Conservation (phyloP, 1,284 basidiomycete genomes). For the Tylopilus sp. region DNA sequence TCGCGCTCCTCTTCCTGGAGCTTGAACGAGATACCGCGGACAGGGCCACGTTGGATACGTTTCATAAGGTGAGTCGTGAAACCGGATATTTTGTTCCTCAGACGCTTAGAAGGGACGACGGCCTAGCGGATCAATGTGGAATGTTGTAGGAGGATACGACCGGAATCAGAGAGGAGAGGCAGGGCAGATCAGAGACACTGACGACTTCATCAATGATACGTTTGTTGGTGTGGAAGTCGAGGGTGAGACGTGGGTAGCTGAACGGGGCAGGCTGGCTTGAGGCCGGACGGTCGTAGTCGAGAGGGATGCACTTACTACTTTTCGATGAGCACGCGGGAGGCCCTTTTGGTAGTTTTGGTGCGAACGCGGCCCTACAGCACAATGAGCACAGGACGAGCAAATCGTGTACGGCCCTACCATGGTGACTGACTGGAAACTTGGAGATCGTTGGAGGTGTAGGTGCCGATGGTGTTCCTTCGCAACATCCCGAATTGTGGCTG, state of each 20-base stretch:
- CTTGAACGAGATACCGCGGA: conserved; percentile 99
- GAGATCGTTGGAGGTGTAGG: conserved; percentile 17
- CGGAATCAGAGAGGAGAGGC: neutral
- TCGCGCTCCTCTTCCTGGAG: conserved; percentile 99
- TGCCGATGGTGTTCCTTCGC: conserved; percentile 6
- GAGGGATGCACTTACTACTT: conserved; percentile 78
- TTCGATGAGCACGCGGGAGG: conserved; percentile 98
- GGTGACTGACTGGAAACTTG: conserved; percentile 34
- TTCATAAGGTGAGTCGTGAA: conserved; percentile 99
- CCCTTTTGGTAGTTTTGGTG: conserved; percentile 99
- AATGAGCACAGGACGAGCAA: neutral
- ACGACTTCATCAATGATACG: conserved; percentile 99
- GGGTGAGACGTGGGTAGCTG: conserved; percentile 92
- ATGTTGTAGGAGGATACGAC: neutral
- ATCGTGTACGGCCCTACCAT: conserved; percentile 39
- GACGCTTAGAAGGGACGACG: conserved; percentile 95
- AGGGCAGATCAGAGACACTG: conserved; percentile 35
- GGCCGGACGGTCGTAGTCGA: neutral
- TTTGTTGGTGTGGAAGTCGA: conserved; percentile 99
- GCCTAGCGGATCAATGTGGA: conserved; percentile 47
- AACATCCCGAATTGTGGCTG: conserved; percentile 31
- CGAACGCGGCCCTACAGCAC: conserved; percentile 87
- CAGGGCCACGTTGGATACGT: conserved; percentile 98
- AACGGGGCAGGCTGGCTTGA: conserved; percentile 6
- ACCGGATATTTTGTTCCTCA: conserved; percentile 99